A percentile compares a stretch with the other conserved stretches of the same genome.
phyloP scores from a whole-genome alignment of 345 rosid genomes.

The Firmiana major region DNA sequence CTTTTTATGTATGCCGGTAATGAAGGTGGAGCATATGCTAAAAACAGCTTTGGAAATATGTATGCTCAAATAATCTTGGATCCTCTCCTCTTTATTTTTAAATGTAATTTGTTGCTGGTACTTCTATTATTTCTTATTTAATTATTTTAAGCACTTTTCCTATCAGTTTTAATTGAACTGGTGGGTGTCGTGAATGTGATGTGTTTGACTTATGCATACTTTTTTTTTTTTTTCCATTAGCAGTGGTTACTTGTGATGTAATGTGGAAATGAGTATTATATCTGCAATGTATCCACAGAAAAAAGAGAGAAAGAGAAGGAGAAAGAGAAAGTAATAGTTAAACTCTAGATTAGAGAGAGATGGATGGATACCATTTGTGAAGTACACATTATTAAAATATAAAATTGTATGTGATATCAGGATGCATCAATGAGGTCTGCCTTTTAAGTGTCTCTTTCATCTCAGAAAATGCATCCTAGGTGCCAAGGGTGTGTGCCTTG shows the following conservation, averaged over 20 bases:
- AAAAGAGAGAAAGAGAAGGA: neutral
- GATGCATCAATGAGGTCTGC: neutral
- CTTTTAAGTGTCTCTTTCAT: neutral
- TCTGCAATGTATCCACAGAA: neutral
- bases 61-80: conserved; percentile 29
- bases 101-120: neutral
- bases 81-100: neutral
- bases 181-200: neutral
- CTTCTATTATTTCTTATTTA: neutral
- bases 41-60: conserved; percentile 97
- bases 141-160: neutral
- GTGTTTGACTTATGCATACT: neutral
- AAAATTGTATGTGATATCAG: neutral
- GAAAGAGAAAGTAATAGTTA: neutral
- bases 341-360: neutral
- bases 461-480: neutral
- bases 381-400: neutral
- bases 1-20: conserved; percentile 96
- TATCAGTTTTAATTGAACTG: neutral
- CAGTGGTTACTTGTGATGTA: neutral
- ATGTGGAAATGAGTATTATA: neutral
- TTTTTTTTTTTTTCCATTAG: neutral
- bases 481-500: neutral
- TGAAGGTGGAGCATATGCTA: conserved; percentile 96
- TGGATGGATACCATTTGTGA: neutral